Evolutionary conservation across 768 basidiomycete species (phyloP), one percentile per base, ranked within the genome.

Genomic region (Sistotremastrum niveocremeum): DNA sequence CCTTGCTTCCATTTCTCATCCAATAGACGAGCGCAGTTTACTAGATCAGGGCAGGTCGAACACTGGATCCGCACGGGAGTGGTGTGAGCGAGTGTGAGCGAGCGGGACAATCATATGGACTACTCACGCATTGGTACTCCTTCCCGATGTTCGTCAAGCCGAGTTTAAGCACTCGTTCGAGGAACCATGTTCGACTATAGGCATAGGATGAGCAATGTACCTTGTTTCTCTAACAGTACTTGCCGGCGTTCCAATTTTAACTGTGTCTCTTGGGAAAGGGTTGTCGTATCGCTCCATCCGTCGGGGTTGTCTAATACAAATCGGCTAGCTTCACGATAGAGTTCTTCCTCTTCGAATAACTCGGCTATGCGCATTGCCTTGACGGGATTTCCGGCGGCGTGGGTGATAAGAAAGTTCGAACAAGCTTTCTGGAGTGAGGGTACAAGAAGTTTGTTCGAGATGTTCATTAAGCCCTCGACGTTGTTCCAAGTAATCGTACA

Each of bases 401-500:
- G 89, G 0, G 87, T 88, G 40, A 95, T 74, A 32, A 97, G 73
- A 63, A 95, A 97, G 3, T 76, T 77, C 32, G 86, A 72, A 61
- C 89, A 94, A 56, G 86, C 79, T 38, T 74, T 73, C 57, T 88
- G 84, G 37, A 95, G 69, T 3, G 83, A 67, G 2, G 85, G 80
- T 4, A 87, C 84, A 51, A 84, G 84, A 46, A 94, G 77, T 57
- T 90, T 93, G 62, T 86, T 79, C 2, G 88, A 80, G 20, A 94
- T 82, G 56, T 91, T 87, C 77, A 91, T 84, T 37, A 89, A 72
- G 37, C 82, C 81, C 54, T 88, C 89, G 30, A 89, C 93, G 60
- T 95, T 95, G 54, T 87, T 85, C 88, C 91, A 97, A 0, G 87
- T 84, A 45, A 94, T 90, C 6, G 86, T 86, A 64, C 90, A 94